Base-by-base conservation (phyloP, 148 eudicot species). In the Oxyria digyna region DNA sequence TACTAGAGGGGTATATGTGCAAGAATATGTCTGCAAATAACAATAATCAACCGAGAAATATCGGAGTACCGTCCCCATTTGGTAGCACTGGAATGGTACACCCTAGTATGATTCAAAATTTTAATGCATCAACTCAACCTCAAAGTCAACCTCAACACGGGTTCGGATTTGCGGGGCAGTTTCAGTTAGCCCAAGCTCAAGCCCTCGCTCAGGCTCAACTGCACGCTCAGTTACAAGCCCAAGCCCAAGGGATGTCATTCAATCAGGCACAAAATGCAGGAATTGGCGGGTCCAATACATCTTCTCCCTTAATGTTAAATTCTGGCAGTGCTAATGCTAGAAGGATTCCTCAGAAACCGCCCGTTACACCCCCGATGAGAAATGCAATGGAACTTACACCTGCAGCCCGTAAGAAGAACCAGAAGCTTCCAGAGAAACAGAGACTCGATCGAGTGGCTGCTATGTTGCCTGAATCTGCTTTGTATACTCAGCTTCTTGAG, bases 401-500 rank as follows among this genome's bases (percentile, higher is more conserved):
- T 13, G 89, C 88, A 77, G 88, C 87, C 63, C 83, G 91, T 29
- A 84, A 74, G 72, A 92, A 89, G 81, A 93, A 89, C 75, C 96
- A 82, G 76, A 93, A 86, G 84, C 81, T 89, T 74, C 87, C 87
- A 9, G 96, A 86, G 70, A 93, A 82, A 75, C 86, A 87, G 37
- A 76, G 87, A 45, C 89, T 83, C 37, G 96, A 86, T 49, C 75
- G 74, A 67, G 86, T 89, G 10, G 96, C 98, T 17, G 87, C 91
- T 6, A 82, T 87, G 77, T 82, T 93, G 76, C 98, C 98, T 0
- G 95, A 89, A 74, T 93, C 98, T 62, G 89, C 87, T 78, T 80
- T 93, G 62, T 93, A 93, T 74, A 93, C 96, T 20, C 91, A 89
- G 74, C 95, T 93, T 54, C 96, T 89, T 42, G 98, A 93, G 78